Base-by-base conservation (phyloP, 768 basidiomycete genomes). In the Psilocybe sp. region DNA sequence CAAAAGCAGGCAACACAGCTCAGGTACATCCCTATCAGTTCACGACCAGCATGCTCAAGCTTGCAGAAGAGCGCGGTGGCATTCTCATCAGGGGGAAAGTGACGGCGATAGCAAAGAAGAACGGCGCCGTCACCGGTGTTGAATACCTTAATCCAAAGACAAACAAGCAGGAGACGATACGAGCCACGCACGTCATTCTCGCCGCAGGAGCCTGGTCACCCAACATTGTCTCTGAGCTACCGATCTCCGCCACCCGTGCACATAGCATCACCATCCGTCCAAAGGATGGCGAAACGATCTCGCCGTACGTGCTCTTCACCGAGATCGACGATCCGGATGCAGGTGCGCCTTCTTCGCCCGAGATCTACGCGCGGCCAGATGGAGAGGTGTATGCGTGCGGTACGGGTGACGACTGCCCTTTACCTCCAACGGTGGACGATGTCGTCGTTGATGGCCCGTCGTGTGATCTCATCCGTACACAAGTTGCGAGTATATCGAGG, bases 161-260 rank as follows among this genome's bases (percentile, higher is more conserved):
- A 13, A 50, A 55, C 44, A 54, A 60, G 19, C 56, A 53, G 5
- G 63, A 63, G 49, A 66, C 65, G n/a, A 59, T 87, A 14, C 64
- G 74, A 0, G 85, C 87, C 13, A 85, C 86, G 9, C 75, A 85
- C 48, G 80, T 93, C 53, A 71, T 96, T 36, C 65, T 97, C 44
- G 78, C 84, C 36, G 89, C 89, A n/a, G 93, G 93, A 19, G 87
- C 90, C 13, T 97, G 93, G 92, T 89, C 90, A 0, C 74, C 89
- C 7, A 60, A 61, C 8, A 63, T 95, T 50, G 45, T 87, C 31
- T 71, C 78, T 8, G 53, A 67, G 15, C 73, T 89, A 23, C 83
- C 85, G 13, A 75, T 89, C 56, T 60, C 70, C n/a, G 77, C 76
- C 38, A 82, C 77, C 5, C 83, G 88, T 46, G 87, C 85, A 0